Conservation (phyloP, 768 basidiomycete species). For the Terana coerulea region DNA sequence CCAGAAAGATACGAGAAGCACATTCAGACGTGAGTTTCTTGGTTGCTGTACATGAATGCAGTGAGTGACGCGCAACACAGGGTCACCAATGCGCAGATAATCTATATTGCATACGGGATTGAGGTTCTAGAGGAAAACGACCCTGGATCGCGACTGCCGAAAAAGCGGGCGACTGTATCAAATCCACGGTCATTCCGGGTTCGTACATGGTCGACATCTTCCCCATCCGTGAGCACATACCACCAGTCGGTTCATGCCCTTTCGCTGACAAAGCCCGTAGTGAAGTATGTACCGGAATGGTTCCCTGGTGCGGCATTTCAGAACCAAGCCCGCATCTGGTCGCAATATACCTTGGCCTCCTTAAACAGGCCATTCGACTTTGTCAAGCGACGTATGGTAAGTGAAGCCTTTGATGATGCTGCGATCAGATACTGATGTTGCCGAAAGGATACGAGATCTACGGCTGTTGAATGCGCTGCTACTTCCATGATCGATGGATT, state of each 20-base stretch:
- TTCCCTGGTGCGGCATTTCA: slow-evolving; percentile 38
- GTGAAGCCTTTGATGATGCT: neutral
- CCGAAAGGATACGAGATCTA: neutral
- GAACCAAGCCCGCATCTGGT: slow-evolving; percentile 15
- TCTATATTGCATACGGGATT: slow-evolving; percentile 16
- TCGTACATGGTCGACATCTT: slow-evolving; percentile 12
- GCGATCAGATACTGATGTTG: neutral
- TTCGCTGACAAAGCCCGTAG: too few relatives aligned
- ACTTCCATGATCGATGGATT: slow-evolving; percentile 4
- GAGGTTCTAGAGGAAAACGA: slow-evolving; percentile 15
- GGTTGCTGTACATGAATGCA: too few relatives aligned
- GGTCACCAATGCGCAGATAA: slow-evolving; percentile 20
- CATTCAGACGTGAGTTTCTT: slow-evolving; percentile 7
- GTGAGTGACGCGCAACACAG: slow-evolving; percentile 21
- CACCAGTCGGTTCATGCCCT: too few relatives aligned
- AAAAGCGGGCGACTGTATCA: neutral
- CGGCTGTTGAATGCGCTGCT: slow-evolving; percentile 2
- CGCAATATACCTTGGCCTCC: slow-evolving; percentile 1
- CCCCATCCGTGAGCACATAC: slow-evolving; percentile 1
- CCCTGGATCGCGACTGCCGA: slow-evolving; percentile 13
- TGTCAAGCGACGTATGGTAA: slow-evolving; percentile 13
- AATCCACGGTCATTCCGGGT: slow-evolving; percentile 8
- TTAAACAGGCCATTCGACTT: slow-evolving; percentile 8
- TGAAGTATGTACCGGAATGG: slow-evolving; percentile 36
- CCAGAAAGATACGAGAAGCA: slow-evolving; percentile 3